Evolutionary conservation across 75 land plant species (phyloP).

Genomic region (Gnetum montanum): DNA sequence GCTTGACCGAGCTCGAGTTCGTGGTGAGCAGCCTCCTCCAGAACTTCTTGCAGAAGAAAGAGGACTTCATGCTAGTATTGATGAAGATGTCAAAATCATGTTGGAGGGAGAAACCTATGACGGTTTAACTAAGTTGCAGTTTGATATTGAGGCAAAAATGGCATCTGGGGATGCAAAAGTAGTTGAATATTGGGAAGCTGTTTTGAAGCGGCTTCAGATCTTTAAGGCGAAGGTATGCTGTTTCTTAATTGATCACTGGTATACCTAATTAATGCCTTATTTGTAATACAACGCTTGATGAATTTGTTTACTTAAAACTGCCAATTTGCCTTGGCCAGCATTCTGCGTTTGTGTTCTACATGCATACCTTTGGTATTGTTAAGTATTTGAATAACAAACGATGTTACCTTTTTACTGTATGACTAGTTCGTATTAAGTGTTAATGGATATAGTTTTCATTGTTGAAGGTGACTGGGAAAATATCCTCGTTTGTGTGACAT

Average conservation of each 20-base stretch:
- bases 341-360: too few species aligned
- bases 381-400: too few species aligned
- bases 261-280: not conserved
- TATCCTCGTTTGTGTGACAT: too few species aligned
- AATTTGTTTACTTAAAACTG: too few species aligned
- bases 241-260: not conserved
- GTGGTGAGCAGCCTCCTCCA: constrained; percentile 89
- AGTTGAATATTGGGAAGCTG: constrained; percentile 97
- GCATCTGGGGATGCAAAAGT: constrained; percentile 83
- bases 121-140: constrained; percentile 50
- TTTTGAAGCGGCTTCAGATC: constrained; percentile 83
- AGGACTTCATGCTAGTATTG: constrained; percentile 89
- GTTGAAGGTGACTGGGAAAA: too few species aligned
- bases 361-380: too few species aligned
- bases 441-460: too few species aligned
- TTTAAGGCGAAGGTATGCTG: constrained; percentile 84
- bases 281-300: too few species aligned
- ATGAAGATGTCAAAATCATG: constrained; percentile 72
- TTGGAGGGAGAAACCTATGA: constrained; percentile 57
- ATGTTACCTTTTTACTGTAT: too few species aligned
- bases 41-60: constrained; percentile 94
- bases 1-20: constrained; percentile 88
- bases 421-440: too few species aligned
- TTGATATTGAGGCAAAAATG: constrained; percentile 79
- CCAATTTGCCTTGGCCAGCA: too few species aligned